A percentile compares a stretch with the other conserved stretches of the same genome.
These are phyloP conservation scores for Backusella tuberculispora DNA, from an alignment of 192 early-diverging fungal genomes.

Conservation along the genomic window DNA sequence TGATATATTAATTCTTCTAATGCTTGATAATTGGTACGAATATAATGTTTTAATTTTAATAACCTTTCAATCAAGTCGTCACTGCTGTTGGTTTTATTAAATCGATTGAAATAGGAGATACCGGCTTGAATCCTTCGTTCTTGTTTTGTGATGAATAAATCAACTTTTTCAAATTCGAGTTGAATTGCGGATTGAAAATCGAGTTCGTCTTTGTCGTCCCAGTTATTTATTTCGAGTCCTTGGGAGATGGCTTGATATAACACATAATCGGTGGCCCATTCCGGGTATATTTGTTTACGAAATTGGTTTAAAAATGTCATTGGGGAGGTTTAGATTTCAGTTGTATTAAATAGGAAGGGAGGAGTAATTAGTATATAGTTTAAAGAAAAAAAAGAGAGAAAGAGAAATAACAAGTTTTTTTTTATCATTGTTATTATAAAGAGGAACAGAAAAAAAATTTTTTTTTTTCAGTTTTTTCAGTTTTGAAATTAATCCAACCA, in stretches of 20 bases:
- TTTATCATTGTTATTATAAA: too few species aligned
- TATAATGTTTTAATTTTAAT: constrained; percentile 33
- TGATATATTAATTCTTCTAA: constrained; percentile 90
- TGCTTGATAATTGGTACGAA: constrained; percentile 71
- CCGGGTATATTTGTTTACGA: neutral
- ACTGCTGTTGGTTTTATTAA: constrained; percentile 24
- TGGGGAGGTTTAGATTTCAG: neutral
- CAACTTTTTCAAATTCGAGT: constrained; percentile 83
- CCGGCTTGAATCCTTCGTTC: constrained; percentile 72
- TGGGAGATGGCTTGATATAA: constrained; percentile 76
- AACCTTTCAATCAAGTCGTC: constrained; percentile 31
- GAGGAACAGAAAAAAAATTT: too few species aligned
- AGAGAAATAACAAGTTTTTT: neutral
- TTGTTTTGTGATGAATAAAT: constrained; percentile 70
- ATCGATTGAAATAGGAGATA: constrained; percentile 66
- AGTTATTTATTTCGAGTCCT: constrained; percentile 47
- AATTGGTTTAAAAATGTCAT: neutral
- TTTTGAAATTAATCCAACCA: neutral
- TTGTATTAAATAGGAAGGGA: neutral
- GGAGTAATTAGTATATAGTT: neutral
- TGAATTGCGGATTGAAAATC: constrained; percentile 85
- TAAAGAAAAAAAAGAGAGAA: neutral
- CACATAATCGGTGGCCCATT: constrained; percentile 63
- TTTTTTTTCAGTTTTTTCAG: neutral
- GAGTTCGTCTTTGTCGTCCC: constrained; percentile 83